Evolutionary conservation across 306 rosid species (phyloP).

Genomic region (Cucumis melo): DNA sequence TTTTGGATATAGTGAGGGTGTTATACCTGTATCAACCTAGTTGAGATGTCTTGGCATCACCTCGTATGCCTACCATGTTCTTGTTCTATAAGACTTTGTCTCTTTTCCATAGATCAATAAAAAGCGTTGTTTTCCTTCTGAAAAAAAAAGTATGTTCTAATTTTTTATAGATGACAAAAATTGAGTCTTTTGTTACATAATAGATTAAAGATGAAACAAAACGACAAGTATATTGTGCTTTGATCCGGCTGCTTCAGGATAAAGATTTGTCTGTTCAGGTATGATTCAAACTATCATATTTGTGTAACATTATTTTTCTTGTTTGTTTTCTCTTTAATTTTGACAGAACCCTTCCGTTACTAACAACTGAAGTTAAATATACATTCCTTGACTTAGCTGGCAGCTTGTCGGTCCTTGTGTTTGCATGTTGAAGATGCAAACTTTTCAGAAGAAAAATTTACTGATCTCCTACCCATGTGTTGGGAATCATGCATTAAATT

Average conservation of each 20-base stretch:
- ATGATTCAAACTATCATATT: conserved; percentile 15
- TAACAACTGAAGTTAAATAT: conserved; percentile 6
- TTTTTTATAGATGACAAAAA: background rate
- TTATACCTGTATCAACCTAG: too few relatives aligned
- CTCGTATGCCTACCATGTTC: too few relatives aligned
- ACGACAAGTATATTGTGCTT: conserved; percentile 84
- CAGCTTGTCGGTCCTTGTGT: conserved; percentile 93
- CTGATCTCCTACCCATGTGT: conserved; percentile 80
- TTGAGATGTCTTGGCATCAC: too few relatives aligned
- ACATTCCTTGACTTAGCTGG: conserved; percentile 47
- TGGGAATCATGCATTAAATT: conserved; percentile 85
- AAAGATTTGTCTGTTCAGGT: conserved; percentile 81
- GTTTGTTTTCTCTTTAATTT: conserved; percentile 8
- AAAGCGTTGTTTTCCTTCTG: too few relatives aligned
- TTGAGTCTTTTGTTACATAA: background rate
- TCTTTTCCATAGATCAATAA: too few relatives aligned
- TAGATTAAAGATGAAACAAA: conserved; percentile 83
- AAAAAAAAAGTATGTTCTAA: background rate
- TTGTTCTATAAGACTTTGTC: too few relatives aligned
- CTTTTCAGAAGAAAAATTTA: conserved; percentile 68
- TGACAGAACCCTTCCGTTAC: conserved; percentile 6
- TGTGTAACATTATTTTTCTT: background rate
- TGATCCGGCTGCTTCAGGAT: conserved; percentile 74
- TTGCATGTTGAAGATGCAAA: conserved; percentile 82
- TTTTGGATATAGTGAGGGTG: too few relatives aligned